Evolutionary conservation across 441 rosid genomes (phyloP).

Genomic region (Flueggea neowawraea): DNA sequence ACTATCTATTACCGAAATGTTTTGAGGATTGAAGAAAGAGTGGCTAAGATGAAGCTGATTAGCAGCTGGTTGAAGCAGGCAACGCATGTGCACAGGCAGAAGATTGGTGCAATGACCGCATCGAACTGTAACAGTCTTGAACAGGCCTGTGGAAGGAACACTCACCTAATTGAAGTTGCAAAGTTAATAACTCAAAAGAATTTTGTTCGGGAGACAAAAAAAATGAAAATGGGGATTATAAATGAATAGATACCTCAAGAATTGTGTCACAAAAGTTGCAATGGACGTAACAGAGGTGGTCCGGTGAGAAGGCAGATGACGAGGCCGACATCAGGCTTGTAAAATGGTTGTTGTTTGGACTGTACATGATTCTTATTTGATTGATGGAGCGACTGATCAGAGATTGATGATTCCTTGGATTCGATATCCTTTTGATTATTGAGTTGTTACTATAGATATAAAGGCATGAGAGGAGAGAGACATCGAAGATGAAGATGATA

Average conservation of each 20-base stretch:
- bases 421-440: conserved; percentile 54
- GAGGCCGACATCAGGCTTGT: conserved; percentile 49
- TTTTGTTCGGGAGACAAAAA: not conserved
- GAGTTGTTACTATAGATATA: conserved; percentile 35
- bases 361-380: conserved; percentile 39
- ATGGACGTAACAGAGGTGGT: conserved; percentile 96
- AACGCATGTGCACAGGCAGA: conserved; percentile 65
- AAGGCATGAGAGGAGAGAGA: conserved; percentile 30
- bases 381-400: conserved; percentile 71
- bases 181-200: too few relatives aligned
- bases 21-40: conserved; percentile 61
- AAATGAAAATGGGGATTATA: not conserved
- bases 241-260: conserved; percentile 55
- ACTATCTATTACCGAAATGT: conserved; percentile 13
- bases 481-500: too few relatives aligned
- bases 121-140: conserved; percentile 90
- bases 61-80: conserved; percentile 56
- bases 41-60: conserved; percentile 79
- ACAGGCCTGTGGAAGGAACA: conserved; percentile 89
- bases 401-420: conserved; percentile 37
- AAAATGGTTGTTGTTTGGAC: not conserved
- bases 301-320: conserved; percentile 72
- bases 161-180: conserved; percentile 53
- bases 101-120: conserved; percentile 97
- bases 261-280: conserved; percentile 89